These are phyloP conservation scores for Pythium dissotocum DNA, from an alignment of 352 stramenopile genomes.

Conservation along the genomic window DNA sequence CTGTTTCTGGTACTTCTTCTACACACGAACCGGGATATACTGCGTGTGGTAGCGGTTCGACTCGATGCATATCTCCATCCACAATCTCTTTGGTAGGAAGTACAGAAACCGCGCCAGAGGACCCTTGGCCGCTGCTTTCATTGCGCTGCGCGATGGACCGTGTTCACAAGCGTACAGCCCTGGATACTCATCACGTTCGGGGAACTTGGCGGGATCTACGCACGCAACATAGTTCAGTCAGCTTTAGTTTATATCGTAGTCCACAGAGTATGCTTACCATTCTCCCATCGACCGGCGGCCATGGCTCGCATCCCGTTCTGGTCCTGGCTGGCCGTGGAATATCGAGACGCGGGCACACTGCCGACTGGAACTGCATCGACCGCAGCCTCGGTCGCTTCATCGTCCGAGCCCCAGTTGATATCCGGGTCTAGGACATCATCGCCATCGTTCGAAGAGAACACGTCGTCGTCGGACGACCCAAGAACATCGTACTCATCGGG, in stretches of 20 bases:
- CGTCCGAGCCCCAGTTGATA: too few relatives aligned
- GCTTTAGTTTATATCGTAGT: neutral
- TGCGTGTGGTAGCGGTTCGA: slow-evolving; percentile 5
- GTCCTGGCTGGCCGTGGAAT: neutral
- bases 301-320: neutral
- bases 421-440: too few relatives aligned
- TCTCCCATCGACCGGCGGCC: neutral
- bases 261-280: neutral
- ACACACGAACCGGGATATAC: neutral
- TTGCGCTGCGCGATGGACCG: neutral
- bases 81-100: slow-evolving; percentile 5
- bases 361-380: neutral
- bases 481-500: too few relatives aligned
- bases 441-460: too few relatives aligned
- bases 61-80: slow-evolving; percentile 1
- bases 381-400: too few relatives aligned
- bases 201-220: neutral
- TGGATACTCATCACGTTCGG: neutral
- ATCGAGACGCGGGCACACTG: neutral
- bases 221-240: neutral
- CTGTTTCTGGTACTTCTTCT: neutral
- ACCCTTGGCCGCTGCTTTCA: neutral
- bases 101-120: slow-evolving; percentile 5
- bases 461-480: too few relatives aligned
- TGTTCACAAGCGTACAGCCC: neutral